Percentiles rank a stretch among this genome's conserved stretches.
Evolutionary conservation across 139 green algal species (phyloP).

Genomic region (Diplosphaera chodatii): DNA sequence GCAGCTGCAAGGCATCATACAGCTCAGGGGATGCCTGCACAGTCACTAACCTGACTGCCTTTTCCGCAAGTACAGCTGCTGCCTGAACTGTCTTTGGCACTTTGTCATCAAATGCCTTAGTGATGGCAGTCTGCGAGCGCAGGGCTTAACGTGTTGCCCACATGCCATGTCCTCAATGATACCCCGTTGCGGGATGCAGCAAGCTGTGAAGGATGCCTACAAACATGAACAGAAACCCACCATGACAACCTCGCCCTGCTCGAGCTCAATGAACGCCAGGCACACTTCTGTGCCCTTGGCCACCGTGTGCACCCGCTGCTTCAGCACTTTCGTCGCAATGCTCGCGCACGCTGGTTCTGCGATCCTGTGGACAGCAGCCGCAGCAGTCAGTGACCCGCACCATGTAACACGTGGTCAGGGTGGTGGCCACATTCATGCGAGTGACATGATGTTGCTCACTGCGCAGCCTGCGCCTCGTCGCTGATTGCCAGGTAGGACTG

Average conservation of each 20-base stretch:
- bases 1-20: no score
- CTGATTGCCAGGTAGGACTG: slow-evolving; percentile 50
- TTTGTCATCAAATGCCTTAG: slow-evolving; percentile 75
- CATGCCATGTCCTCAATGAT: no score
- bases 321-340: slow-evolving; percentile 76
- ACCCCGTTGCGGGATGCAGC: no score
- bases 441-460: slow-evolving; percentile 19
- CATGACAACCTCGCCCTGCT: slow-evolving; percentile 70
- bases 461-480: slow-evolving; percentile 39
- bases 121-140: slow-evolving; percentile 36
- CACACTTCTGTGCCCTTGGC: slow-evolving; percentile 56
- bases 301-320: slow-evolving; percentile 71
- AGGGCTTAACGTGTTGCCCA: no score
- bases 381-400: no score
- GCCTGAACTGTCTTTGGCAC: slow-evolving; percentile 83
- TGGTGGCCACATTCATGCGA: background rate
- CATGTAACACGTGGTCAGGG: no score
- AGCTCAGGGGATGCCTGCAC: no score
- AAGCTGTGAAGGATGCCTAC: no score
- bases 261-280: slow-evolving; percentile 76
- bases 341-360: slow-evolving; percentile 43
- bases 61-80: slow-evolving; percentile 56
- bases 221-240: no score
- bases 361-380: slow-evolving; percentile 43
- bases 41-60: slow-evolving; percentile 49